A percentile compares a stretch with the other conserved stretches of the same genome.
Evolutionary conservation across 2,329 filamentous ascomycete species (phyloP).

Genomic region (Venturia carpophila): DNA sequence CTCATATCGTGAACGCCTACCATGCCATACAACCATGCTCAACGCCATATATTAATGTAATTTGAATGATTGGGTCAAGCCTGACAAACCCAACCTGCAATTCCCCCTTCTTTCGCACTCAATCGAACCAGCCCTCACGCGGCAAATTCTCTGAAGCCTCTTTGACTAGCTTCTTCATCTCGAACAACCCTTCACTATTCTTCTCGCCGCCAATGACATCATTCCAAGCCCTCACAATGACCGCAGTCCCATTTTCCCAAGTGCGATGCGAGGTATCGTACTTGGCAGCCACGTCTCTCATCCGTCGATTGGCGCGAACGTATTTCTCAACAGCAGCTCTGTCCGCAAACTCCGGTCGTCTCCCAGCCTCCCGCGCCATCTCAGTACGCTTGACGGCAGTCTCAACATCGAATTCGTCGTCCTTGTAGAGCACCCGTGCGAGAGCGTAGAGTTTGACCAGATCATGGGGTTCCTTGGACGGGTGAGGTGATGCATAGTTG

Average conservation of each 20-base stretch:
- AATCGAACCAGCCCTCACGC: constrained; percentile 3
- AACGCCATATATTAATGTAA: too few relatives aligned
- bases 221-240: constrained; percentile 9
- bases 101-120: neutral
- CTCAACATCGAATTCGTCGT: constrained; percentile 17
- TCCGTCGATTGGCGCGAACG: neutral
- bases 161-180: constrained; percentile 7
- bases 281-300: constrained; percentile 6
- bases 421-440: constrained; percentile 5
- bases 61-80: neutral
- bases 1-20: too few relatives aligned
- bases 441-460: constrained; percentile 15
- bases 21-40: too few relatives aligned
- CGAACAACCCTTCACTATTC: neutral
- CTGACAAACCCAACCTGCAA: neutral
- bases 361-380: constrained; percentile 13
- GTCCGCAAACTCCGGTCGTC: constrained; percentile 8
- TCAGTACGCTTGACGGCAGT: constrained; percentile 12
- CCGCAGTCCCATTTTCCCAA: constrained; percentile 9
- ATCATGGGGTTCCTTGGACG: neutral
- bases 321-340: constrained; percentile 14
- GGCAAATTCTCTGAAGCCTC: constrained; percentile 5
- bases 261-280: neutral
- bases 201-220: neutral
- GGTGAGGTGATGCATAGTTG: constrained; percentile 4